A percentile compares a stretch with the other conserved stretches of the same genome.
These are phyloP conservation scores for Gautieria morchelliformis DNA, from an alignment of 768 basidiomycete genomes.

Conservation along the genomic window DNA sequence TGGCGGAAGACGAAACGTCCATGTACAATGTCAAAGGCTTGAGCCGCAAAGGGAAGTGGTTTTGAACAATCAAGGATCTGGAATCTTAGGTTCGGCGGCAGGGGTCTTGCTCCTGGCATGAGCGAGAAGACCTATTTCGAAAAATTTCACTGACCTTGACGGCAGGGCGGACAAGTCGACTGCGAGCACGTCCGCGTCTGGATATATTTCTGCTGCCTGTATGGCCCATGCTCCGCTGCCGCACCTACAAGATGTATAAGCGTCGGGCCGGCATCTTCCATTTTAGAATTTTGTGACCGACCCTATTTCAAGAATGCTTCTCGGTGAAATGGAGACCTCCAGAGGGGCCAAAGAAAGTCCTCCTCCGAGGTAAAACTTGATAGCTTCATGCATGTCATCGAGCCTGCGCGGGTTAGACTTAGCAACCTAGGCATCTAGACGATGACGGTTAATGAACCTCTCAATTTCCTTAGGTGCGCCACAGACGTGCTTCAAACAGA, in stretches of 20 bases:
- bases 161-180: conserved; percentile 14
- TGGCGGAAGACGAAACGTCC: conserved; percentile 16
- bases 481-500: too few relatives aligned
- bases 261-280: neutral
- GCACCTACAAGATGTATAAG: neutral
- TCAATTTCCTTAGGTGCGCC: too few relatives aligned
- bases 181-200: conserved; percentile 11
- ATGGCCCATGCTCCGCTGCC: conserved; percentile 16
- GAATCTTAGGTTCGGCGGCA: conserved; percentile 17
- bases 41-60: conserved; percentile 13
- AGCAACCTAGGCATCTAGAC: too few relatives aligned
- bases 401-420: neutral
- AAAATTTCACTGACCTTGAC: conserved; percentile 10
- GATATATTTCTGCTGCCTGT: conserved; percentile 12
- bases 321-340: neutral
- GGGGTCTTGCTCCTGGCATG: conserved; percentile 4
- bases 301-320: neutral
- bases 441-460: too few relatives aligned
- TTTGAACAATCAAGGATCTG: conserved; percentile 14
- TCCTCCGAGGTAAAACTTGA: neutral
- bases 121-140: neutral
- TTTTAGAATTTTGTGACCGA: neutral
- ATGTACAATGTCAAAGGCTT: conserved; percentile 17
- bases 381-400: neutral
- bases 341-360: neutral